Base-by-base conservation (phyloP, 805 yeast species). In the Debaryomyces castellii region DNA sequence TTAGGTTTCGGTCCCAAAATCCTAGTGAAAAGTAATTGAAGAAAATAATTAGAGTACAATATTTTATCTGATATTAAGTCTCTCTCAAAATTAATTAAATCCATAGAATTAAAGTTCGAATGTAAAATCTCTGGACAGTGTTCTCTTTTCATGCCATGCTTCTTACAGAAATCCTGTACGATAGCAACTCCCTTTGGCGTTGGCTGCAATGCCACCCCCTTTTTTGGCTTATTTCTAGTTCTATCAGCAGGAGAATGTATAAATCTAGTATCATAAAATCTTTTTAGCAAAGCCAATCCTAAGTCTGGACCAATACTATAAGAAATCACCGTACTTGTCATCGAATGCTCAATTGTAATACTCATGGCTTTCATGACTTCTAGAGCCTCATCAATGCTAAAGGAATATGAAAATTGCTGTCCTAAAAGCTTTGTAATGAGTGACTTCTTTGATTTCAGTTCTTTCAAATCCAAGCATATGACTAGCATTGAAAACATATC, bases 131-230 rank as follows among this genome's bases (percentile, higher is more conserved):
- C 56, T 1, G 83, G 83, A 21, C 67, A 55, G 0, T 52, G 46
- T 1, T 55, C 48, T 12, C 63, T 62, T 38, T 66, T 71, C 40
- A 82, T 61, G 0, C 90, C 95, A 39, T 75, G 62, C 35, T 70
- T 77, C 41, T 72, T 68, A 49, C 85, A 81, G 59, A 83, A 89
- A 14, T 73, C 68, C 41, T 80, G 81, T 2, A 91, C 63, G 0
- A 89, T 57, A 0, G 89, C 83, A 6, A 89, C 81, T 1, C 97
- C 98, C 58, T 92, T 92, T 0, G 97, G 90, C 0, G 97, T 89
- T 3, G 96, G 96, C 59, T 92, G 97, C 23, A 89, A 58, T 2
- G 70, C 48, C 0, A 72, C 67, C 3, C 64, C 68, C 0, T 57
- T 64, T 41, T 75, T 76, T 5, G 83, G 73, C 35, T 60, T 66